A percentile compares a stretch with the other conserved stretches of the same genome.
Conservation (phyloP, 2,329 filamentous ascomycete genomes). For the Botrytis byssoidea region DNA sequence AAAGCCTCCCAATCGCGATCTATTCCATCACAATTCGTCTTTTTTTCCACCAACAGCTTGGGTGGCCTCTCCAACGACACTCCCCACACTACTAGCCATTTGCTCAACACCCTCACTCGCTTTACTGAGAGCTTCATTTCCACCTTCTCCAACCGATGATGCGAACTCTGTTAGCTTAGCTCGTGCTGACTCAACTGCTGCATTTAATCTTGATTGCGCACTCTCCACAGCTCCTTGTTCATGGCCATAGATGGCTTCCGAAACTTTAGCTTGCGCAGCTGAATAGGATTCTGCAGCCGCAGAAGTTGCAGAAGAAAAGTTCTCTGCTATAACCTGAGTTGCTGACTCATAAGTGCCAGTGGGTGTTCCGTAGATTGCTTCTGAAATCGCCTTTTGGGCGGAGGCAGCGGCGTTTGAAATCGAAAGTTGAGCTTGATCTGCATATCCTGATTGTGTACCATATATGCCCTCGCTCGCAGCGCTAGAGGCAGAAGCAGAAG, state of each 20-base stretch:
- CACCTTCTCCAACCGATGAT: conserved; percentile 36
- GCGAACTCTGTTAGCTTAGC: conserved; percentile 34
- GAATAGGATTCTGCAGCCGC: conserved; percentile 24
- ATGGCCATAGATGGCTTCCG: conserved; percentile 32
- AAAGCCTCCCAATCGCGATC: not conserved
- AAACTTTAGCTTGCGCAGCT: conserved; percentile 24
- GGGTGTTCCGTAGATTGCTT: conserved; percentile 56
- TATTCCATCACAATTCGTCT: conserved; percentile 49
- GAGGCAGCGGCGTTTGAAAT: conserved; percentile 54
- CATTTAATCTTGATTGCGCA: conserved; percentile 33
- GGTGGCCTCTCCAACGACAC: conserved; percentile 43
- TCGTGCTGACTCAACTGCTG: conserved; percentile 36
- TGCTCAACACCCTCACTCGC: conserved; percentile 46
- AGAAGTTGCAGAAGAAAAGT: conserved; percentile 27
- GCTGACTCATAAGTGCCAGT: conserved; percentile 39
- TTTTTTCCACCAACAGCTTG: conserved; percentile 37
- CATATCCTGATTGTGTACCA: conserved; percentile 51
- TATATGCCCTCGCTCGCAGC: conserved; percentile 55
- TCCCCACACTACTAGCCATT: conserved; percentile 47
- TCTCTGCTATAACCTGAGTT: conserved; percentile 28
- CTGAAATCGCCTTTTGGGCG: conserved; percentile 54
- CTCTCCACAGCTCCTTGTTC: conserved; percentile 37
- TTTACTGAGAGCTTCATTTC: conserved; percentile 39
- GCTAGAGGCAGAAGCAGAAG: conserved; percentile 50
- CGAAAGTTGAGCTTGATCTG: conserved; percentile 52